Base-by-base conservation (phyloP, 768 basidiomycete species). In the Pilatotrama ljubarskyi region DNA sequence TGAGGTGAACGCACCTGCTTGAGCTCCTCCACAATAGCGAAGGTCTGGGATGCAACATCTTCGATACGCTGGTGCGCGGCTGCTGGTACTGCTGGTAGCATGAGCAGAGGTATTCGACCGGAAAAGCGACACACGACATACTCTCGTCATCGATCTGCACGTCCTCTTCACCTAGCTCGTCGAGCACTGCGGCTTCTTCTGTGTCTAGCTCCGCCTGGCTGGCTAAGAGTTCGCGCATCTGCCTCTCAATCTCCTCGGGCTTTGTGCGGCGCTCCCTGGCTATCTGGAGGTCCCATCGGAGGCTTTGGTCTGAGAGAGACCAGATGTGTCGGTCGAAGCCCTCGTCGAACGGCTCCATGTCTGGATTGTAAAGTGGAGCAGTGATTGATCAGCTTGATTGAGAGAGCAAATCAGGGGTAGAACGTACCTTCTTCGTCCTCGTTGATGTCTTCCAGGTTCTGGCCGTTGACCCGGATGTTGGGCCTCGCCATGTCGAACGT, bases 381-480 rank as follows among this genome's bases (percentile, higher is more conserved):
- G 0, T 10, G 17, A 10, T 7, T 5, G 11, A 24, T 29, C 42
- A 51, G 20, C 40, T 17, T 14, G 37, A 18, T n/a, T n/a, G 38
- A 17, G 36, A 25, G n/a, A 20, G 36, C 17, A 18, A 5, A 9
- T 1, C 26, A 18, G 26, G 29, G 37, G 10, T 20, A 11, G 25
- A 2, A 26, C 73, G 52, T 51, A 84, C 87, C 82, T 66, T 82
- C 79, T 59, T 82, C 83, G 49, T 80, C 77, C 18, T 80, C 76
- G 20, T 80, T 79, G n/a, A 85, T 74, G 4, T 84, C 80, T 66
- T 90, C 90, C 62, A 84, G 84, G 61, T 87, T 85, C 53, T 87
- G 85, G 25, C 92, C 92, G 68, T 93, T 93, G 10, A 94, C 81
- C 32, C 89, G 84, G 20, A 95, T 72, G 73, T 94, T 95, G 5